phyloP scores from a whole-genome alignment of 805 yeast genomes.

The Lachancea meyersii region DNA sequence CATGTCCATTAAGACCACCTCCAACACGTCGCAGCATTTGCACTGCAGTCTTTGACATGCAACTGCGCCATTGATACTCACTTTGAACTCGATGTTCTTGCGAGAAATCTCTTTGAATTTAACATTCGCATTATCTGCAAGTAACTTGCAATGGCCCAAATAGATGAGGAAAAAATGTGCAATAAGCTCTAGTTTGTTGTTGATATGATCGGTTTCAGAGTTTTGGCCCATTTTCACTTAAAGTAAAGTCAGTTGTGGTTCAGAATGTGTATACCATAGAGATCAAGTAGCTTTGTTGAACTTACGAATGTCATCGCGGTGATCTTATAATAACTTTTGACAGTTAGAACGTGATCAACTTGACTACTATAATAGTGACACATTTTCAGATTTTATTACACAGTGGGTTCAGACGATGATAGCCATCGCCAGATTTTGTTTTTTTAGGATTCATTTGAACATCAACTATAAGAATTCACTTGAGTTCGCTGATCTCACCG shows the following conservation, averaged over 20 bases:
- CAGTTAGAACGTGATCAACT: not conserved
- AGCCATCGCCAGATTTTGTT: too few species aligned
- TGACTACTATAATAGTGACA: not conserved
- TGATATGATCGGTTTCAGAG: constrained; percentile 2
- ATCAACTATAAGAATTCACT: constrained; percentile 27
- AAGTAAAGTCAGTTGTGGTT: not conserved
- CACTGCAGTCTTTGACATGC: not conserved
- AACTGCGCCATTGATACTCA: not conserved
- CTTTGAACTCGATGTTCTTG: constrained; percentile 6
- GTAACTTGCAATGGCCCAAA: constrained; percentile 5
- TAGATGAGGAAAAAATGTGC: constrained; percentile 8
- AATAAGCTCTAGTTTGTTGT: constrained; percentile 10
- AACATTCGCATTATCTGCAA: constrained; percentile 1
- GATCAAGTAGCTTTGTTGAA: too few species aligned
- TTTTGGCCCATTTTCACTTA: not conserved
- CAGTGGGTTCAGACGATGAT: too few species aligned
- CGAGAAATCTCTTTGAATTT: constrained; percentile 4
- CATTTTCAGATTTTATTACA: not conserved
- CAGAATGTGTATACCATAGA: too few species aligned
- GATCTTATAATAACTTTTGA: not conserved
- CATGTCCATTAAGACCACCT: constrained; percentile 10
- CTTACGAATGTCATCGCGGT: not conserved
- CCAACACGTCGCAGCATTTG: not conserved
- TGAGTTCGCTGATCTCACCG: constrained; percentile 76
- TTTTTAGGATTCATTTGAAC: too few species aligned